phyloP scores from a whole-genome alignment of 352 stramenopile species.

The Albugo laibachii region DNA sequence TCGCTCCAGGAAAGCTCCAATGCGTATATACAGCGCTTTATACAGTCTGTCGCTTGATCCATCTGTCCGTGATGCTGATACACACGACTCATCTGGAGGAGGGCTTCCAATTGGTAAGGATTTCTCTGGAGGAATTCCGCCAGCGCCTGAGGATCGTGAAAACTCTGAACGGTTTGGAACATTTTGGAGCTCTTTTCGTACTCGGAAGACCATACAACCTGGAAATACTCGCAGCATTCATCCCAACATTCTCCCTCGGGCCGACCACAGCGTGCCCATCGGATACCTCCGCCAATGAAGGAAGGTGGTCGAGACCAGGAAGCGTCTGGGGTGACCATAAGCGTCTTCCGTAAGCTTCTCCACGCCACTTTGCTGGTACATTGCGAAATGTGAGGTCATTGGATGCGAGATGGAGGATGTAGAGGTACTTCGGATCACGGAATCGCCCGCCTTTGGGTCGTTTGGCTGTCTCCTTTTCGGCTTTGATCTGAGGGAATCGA shows the following conservation, averaged over 20 bases:
- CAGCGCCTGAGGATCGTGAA: conserved; percentile 69
- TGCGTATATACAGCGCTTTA: conserved; percentile 73
- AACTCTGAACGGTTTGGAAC: conserved; percentile 61
- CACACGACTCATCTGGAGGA: conserved; percentile 74
- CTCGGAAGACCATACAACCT: conserved; percentile 70
- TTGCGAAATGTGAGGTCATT: neutral
- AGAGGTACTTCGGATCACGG: neutral
- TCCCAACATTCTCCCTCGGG: conserved; percentile 42
- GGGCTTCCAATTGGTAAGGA: conserved; percentile 66
- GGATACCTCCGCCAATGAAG: conserved; percentile 70
- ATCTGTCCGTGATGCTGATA: conserved; percentile 79
- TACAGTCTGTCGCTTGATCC: conserved; percentile 64
- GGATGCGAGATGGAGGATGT: neutral
- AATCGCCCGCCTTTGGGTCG: conserved; percentile 3
- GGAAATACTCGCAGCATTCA: conserved; percentile 53
- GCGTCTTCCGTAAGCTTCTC: conserved; percentile 49
- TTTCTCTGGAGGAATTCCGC: conserved; percentile 62
- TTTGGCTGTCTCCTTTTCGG: conserved; percentile 19
- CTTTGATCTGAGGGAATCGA: conserved; percentile 25
- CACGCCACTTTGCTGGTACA: conserved; percentile 24
- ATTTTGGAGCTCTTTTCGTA: conserved; percentile 78
- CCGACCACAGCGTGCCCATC: conserved; percentile 67
- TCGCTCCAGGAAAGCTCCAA: conserved; percentile 67
- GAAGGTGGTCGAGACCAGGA: conserved; percentile 71
- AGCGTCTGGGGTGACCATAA: conserved; percentile 52